These are phyloP conservation scores for Melampsora larici-populina DNA, from an alignment of 1,284 basidiomycete species.

Conservation along the genomic window DNA sequence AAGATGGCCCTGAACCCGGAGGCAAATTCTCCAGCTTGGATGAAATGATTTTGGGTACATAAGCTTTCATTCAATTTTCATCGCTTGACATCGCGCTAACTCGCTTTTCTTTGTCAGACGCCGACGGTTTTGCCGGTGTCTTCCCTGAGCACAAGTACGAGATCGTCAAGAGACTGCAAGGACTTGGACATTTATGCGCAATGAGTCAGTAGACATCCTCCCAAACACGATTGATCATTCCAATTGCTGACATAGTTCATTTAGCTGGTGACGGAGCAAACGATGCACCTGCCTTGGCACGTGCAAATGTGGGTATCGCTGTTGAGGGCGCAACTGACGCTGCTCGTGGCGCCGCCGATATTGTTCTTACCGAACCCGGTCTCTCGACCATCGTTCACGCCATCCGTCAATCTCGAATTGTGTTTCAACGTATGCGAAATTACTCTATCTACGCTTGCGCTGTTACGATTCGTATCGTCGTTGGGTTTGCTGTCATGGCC, in stretches of 20 bases:
- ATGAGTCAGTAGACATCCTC: slow-evolving; percentile 18
- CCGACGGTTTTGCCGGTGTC: slow-evolving; percentile 88
- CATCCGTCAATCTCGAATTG: slow-evolving; percentile 88
- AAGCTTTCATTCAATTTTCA: not conserved
- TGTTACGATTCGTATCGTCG: slow-evolving; percentile 96
- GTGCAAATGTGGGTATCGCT: slow-evolving; percentile 58
- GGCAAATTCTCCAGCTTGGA: slow-evolving; percentile 64
- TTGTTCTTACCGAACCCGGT: slow-evolving; percentile 91
- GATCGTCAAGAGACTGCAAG: slow-evolving; percentile 88
- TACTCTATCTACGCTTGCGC: slow-evolving; percentile 66
- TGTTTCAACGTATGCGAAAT: slow-evolving; percentile 60
- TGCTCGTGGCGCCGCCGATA: slow-evolving; percentile 90
- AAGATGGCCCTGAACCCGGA: slow-evolving; percentile 78
- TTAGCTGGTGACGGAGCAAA: slow-evolving; percentile 94
- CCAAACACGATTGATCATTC: not conserved
- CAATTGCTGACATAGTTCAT: not conserved
- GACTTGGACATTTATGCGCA: slow-evolving; percentile 58
- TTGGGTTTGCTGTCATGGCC: slow-evolving; percentile 90
- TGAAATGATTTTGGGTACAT: slow-evolving; percentile 41
- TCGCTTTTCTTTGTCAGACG: slow-evolving; percentile 62
- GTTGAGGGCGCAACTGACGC: slow-evolving; percentile 95
- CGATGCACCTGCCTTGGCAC: slow-evolving; percentile 86
- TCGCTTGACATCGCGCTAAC: too few relatives aligned
- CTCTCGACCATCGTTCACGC: slow-evolving; percentile 94
- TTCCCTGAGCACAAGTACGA: slow-evolving; percentile 62